These are phyloP conservation scores for Cercospora sesami DNA, from an alignment of 2,329 filamentous ascomycete species.

Conservation along the genomic window DNA sequence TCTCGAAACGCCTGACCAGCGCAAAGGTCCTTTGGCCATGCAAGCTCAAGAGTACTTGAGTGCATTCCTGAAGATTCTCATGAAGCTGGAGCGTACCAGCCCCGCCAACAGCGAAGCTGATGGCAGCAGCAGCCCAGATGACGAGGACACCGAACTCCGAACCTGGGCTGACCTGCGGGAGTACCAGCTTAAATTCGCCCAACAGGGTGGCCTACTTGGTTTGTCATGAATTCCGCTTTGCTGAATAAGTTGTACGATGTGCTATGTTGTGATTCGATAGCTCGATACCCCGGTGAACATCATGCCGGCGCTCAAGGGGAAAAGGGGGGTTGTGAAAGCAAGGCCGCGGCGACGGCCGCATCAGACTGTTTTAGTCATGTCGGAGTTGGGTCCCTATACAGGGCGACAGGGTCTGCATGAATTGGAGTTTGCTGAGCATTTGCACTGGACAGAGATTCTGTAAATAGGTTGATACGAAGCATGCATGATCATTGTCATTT, in stretches of 20 bases:
- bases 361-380: slow-evolving; percentile 16
- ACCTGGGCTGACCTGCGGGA: slow-evolving; percentile 78
- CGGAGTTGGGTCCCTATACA: slow-evolving; percentile 2
- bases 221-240: slow-evolving; percentile 28
- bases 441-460: slow-evolving; percentile 6
- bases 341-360: slow-evolving; percentile 19
- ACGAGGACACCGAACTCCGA: slow-evolving; percentile 74
- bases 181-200: slow-evolving; percentile 71
- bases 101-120: slow-evolving; percentile 48
- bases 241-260: neutral
- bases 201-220: slow-evolving; percentile 58
- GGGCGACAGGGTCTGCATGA: neutral
- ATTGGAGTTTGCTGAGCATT: slow-evolving; percentile 13
- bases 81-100: slow-evolving; percentile 69
- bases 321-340: neutral
- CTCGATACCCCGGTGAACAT: slow-evolving; percentile 25
- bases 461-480: slow-evolving; percentile 3
- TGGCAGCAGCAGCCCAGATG: slow-evolving; percentile 40
- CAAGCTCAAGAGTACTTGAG: slow-evolving; percentile 70
- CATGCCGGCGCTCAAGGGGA: slow-evolving; percentile 19
- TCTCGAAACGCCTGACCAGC: slow-evolving; percentile 60
- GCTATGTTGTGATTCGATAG: slow-evolving; percentile 20
- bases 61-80: slow-evolving; percentile 71
- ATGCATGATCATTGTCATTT: neutral
- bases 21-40: slow-evolving; percentile 54